Conservation (phyloP, 257 asterid species). For the Nicotiana sylvestris region DNA sequence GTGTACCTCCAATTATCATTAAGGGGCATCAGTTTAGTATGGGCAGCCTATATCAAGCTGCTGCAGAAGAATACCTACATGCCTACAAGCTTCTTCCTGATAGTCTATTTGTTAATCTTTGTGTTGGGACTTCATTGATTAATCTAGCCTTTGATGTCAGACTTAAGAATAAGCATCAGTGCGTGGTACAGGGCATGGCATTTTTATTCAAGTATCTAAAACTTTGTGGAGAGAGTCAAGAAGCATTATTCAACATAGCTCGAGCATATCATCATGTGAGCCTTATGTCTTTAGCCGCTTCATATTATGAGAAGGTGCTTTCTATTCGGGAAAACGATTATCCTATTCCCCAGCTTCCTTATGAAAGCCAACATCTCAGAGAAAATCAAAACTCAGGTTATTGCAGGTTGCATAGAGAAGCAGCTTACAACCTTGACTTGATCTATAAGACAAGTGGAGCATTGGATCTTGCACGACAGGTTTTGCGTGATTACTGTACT, state of each 20-base stretch:
- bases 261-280: constrained; percentile 23
- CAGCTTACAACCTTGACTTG: constrained; percentile 21
- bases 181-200: constrained; percentile 17
- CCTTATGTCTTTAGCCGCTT: constrained; percentile 14
- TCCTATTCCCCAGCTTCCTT: constrained; percentile 13
- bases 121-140: constrained; percentile 21
- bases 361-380: background rate
- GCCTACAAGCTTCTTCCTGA: constrained; percentile 18
- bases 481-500: constrained; percentile 14
- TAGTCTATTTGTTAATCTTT: constrained; percentile 10
- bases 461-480: constrained; percentile 16
- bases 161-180: constrained; percentile 15
- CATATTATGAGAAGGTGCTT: constrained; percentile 20
- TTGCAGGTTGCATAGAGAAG: constrained; percentile 19
- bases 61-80: constrained; percentile 19
- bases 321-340: constrained; percentile 11
- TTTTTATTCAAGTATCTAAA: constrained; percentile 8
- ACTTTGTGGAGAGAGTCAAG: constrained; percentile 13
- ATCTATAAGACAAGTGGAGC: constrained; percentile 23
- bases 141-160: constrained; percentile 18
- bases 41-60: constrained; percentile 12
- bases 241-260: constrained; percentile 21
- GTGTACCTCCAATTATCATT: constrained; percentile 13
- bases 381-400: constrained; percentile 1
- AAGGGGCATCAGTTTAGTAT: constrained; percentile 11